Percentiles rank a stretch among this genome's conserved stretches.
These are phyloP conservation scores for Cordyceps cateniannulata DNA, from an alignment of 2,329 filamentous ascomycete genomes.

Conservation along the genomic window DNA sequence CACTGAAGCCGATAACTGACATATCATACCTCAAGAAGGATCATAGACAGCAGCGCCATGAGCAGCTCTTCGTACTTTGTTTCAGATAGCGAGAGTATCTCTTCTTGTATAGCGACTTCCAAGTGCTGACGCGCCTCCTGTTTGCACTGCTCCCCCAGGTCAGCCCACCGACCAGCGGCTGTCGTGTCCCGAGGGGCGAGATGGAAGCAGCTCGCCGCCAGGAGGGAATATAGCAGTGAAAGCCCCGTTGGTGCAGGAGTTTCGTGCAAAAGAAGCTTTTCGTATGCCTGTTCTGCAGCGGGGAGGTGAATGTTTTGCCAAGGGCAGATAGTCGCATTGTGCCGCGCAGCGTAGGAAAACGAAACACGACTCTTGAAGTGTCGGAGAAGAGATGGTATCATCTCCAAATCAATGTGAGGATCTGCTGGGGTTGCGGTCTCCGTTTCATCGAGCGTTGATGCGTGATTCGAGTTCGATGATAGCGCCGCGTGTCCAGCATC, in stretches of 20 bases:
- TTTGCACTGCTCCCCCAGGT: not conserved
- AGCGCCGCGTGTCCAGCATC: not conserved
- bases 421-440: not conserved
- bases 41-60: slow-evolving; percentile 4
- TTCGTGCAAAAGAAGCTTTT: not conserved
- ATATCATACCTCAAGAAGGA: not conserved
- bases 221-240: not conserved
- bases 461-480: not conserved
- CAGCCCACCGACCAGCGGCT: not conserved
- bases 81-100: not conserved
- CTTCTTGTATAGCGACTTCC: slow-evolving; percentile 1
- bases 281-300: not conserved
- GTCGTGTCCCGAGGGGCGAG: not conserved
- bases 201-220: slow-evolving; percentile 2
- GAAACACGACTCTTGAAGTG: not conserved
- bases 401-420: not conserved
- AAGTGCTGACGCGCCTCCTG: not conserved
- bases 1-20: too few species aligned
- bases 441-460: not conserved
- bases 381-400: not conserved
- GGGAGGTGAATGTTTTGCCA: not conserved
- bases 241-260: not conserved
- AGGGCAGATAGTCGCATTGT: not conserved
- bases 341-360: not conserved
- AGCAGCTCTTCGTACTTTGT: slow-evolving; percentile 1